These are phyloP conservation scores for Coemansia sp. DNA, from an alignment of 371 early-diverging fungal species.

Conservation along the genomic window DNA sequence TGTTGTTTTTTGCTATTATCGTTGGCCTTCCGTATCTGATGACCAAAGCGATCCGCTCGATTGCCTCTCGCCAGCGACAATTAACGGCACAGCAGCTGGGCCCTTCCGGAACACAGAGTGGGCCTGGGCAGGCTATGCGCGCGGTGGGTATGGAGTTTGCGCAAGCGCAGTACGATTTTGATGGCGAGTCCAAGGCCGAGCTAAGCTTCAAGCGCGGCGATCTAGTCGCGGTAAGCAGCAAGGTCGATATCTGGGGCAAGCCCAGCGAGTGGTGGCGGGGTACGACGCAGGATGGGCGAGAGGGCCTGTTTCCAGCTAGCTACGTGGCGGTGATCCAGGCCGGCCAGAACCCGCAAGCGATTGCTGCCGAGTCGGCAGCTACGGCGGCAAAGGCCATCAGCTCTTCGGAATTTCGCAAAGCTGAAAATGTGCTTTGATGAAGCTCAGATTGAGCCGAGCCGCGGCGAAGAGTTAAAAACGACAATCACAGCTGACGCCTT, in stretches of 20 bases:
- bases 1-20: constrained; percentile 77
- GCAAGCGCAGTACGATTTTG: constrained; percentile 84
- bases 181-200: constrained; percentile 74
- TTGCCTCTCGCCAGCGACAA: constrained; percentile 60
- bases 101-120: constrained; percentile 8
- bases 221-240: constrained; percentile 77
- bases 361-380: constrained; percentile 35
- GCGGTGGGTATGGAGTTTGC: constrained; percentile 81
- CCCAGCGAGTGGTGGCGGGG: constrained; percentile 94
- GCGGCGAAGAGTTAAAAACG: neutral
- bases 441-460: too few relatives aligned
- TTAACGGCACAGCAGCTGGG: constrained; percentile 48
- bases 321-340: constrained; percentile 73
- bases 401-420: constrained; percentile 27
- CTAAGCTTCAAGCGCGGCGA: constrained; percentile 82
- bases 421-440: constrained; percentile 10
- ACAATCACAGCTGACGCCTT: neutral
- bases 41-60: constrained; percentile 75
- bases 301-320: constrained; percentile 90
- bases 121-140: constrained; percentile 48
- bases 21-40: constrained; percentile 90
- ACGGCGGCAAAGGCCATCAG: constrained; percentile 27
- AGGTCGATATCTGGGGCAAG: constrained; percentile 75
- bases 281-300: constrained; percentile 71
- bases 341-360: constrained; percentile 49